Evolutionary conservation across 2,329 filamentous ascomycete genomes (phyloP).

Genomic region (Rhynchosporium agropyri): DNA sequence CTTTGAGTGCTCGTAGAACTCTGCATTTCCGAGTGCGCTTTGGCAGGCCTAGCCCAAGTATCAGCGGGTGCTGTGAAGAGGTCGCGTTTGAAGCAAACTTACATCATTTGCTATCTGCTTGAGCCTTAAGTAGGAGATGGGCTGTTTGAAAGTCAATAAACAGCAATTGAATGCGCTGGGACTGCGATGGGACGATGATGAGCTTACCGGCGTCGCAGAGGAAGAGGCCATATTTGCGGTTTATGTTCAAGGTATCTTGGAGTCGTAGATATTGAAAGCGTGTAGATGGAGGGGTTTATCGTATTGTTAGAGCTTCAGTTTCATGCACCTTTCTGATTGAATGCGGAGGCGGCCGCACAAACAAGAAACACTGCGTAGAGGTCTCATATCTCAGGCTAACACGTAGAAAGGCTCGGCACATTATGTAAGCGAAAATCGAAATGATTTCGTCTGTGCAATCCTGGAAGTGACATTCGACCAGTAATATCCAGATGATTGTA

Average conservation of each 20-base stretch:
- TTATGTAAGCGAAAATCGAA: not conserved
- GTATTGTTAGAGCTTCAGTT: conserved; percentile 7
- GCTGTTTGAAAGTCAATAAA: conserved; percentile 52
- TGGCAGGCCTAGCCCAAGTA: conserved; percentile 70
- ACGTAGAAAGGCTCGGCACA: not conserved
- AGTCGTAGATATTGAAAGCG: conserved; percentile 1
- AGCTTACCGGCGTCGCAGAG: conserved; percentile 37
- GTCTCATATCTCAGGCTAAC: not conserved
- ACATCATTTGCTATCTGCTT: conserved; percentile 87
- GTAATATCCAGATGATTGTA: not conserved
- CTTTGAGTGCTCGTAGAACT: conserved; percentile 84
- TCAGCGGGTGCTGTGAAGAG: conserved; percentile 6
- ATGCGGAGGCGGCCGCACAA: not conserved
- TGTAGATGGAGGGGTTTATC: conserved; percentile 14
- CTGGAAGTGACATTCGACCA: conserved; percentile 16
- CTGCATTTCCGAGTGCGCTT: conserved; percentile 70
- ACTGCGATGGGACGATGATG: no score
- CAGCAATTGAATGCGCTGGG: conserved; percentile 1
- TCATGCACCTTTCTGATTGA: not conserved
- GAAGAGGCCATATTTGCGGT: conserved; percentile 35
- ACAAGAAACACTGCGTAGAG: not conserved
- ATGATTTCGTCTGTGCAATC: not conserved
- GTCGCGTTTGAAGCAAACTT: conserved; percentile 36
- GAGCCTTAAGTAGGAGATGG: conserved; percentile 74
- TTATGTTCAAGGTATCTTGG: not conserved